Conservation (phyloP, 2,329 filamentous ascomycete species). For the Cucurbitaria berberidis region DNA sequence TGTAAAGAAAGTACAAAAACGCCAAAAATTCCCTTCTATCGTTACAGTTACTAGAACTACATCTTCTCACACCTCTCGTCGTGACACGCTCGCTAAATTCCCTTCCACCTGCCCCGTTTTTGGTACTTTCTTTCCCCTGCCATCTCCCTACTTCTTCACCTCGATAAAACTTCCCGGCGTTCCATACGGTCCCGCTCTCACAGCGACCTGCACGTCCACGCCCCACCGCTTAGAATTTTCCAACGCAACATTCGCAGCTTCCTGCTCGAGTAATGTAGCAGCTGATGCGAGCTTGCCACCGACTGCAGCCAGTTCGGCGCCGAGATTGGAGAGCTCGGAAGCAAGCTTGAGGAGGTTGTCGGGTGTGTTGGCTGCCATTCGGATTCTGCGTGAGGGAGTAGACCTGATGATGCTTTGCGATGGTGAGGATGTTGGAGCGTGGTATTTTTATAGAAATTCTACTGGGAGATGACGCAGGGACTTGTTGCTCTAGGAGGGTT, state of each 20-base stretch:
- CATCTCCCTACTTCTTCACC: conserved; percentile 10
- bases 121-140: not conserved
- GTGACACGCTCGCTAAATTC: not conserved
- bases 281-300: conserved; percentile 22
- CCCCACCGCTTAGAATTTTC: conserved; percentile 30
- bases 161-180: conserved; percentile 12
- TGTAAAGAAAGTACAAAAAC: not conserved
- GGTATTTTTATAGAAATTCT: no score
- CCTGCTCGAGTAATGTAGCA: conserved; percentile 25
- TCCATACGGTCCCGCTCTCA: conserved; percentile 12
- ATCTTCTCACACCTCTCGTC: not conserved
- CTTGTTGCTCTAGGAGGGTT: no score
- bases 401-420: not conserved
- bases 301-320: conserved; percentile 16
- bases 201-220: conserved; percentile 30
- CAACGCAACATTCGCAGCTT: conserved; percentile 32
- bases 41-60: not conserved
- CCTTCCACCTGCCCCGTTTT: not conserved
- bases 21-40: not conserved
- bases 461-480: no score
- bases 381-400: not conserved
- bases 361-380: conserved; percentile 24
- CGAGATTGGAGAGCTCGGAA: conserved; percentile 22
- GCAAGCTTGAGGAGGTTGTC: conserved; percentile 31
- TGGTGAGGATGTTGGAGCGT: not conserved